Percentiles rank a stretch among this genome's conserved stretches.
These are phyloP conservation scores for Monarda citriodora DNA, from an alignment of 305 asterid genomes.

Conservation along the genomic window DNA sequence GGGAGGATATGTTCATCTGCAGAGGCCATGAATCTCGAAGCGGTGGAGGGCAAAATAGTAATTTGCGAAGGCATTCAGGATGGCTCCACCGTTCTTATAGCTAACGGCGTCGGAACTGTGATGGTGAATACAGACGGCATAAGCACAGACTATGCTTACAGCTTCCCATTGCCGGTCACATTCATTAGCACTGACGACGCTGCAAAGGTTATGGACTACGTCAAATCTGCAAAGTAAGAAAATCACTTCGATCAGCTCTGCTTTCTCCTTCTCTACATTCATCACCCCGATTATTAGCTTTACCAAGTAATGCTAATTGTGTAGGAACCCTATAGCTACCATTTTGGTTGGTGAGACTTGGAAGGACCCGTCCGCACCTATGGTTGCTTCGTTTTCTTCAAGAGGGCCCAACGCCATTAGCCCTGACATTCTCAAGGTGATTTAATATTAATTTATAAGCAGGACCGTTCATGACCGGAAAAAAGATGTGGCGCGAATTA, in stretches of 20 bases:
- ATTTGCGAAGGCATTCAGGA: conserved; percentile 40
- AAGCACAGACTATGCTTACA: conserved; percentile 38
- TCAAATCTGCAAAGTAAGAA: conserved; percentile 30
- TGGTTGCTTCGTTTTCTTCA: conserved; percentile 58
- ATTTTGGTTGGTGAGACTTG: conserved; percentile 40
- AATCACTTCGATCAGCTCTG: not conserved
- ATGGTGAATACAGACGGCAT: conserved; percentile 24
- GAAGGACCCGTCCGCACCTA: conserved; percentile 49
- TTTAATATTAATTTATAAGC: no score
- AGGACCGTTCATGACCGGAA: no score
- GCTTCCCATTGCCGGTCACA: conserved; percentile 48
- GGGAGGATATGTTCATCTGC: conserved; percentile 20
- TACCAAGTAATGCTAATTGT: not conserved
- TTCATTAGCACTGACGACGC: conserved; percentile 38
- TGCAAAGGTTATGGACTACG: conserved; percentile 34
- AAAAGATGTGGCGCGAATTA: no score
- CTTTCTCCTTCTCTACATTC: no score
- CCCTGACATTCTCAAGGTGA: conserved; percentile 61
- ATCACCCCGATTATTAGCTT: no score
- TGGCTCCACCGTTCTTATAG: conserved; percentile 36
- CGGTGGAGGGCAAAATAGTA: conserved; percentile 51
- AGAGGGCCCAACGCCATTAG: conserved; percentile 52
- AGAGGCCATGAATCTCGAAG: conserved; percentile 30
- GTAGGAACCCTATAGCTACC: conserved; percentile 44
- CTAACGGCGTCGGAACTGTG: conserved; percentile 37